Conservation (phyloP, 2,329 filamentous ascomycete species). For the Knoxdaviesia capensis region DNA sequence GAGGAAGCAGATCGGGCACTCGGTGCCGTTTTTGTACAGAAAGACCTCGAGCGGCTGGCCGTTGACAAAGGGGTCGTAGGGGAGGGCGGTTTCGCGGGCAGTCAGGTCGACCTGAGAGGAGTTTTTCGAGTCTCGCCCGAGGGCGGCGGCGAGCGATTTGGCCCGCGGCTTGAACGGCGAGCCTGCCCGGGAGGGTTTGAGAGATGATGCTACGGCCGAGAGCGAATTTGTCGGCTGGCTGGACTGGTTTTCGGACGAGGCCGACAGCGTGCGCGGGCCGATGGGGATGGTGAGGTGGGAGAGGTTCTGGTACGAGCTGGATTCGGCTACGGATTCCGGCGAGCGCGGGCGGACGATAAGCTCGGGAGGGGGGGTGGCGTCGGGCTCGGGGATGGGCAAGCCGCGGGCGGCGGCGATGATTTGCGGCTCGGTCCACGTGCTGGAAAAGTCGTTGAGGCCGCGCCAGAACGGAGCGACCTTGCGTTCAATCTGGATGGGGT, state of each 20-base stretch:
- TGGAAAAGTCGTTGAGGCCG: slow-evolving; percentile 72
- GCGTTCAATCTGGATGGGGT: slow-evolving; percentile 55
- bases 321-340: slow-evolving; percentile 24
- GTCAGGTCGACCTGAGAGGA: slow-evolving; percentile 47
- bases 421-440: slow-evolving; percentile 85
- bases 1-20: slow-evolving; percentile 93
- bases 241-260: slow-evolving; percentile 41
- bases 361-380: slow-evolving; percentile 58
- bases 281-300: slow-evolving; percentile 66
- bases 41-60: slow-evolving; percentile 87
- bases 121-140: slow-evolving; percentile 51
- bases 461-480: slow-evolving; percentile 89
- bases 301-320: slow-evolving; percentile 32
- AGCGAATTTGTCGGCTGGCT: slow-evolving; percentile 10
- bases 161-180: slow-evolving; percentile 62
- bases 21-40: slow-evolving; percentile 73
- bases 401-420: slow-evolving; percentile 80
- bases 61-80: slow-evolving; percentile 73
- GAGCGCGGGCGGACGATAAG: slow-evolving; percentile 26
- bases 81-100: slow-evolving; percentile 61
- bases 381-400: slow-evolving; percentile 62
- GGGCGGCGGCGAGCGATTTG: slow-evolving; percentile 70
- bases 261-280: slow-evolving; percentile 53
- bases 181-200: slow-evolving; percentile 20
- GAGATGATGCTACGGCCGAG: slow-evolving; percentile 26